These are phyloP conservation scores for Zygosaccharomyces siamensis DNA, from an alignment of 805 yeast species.

Conservation along the genomic window DNA sequence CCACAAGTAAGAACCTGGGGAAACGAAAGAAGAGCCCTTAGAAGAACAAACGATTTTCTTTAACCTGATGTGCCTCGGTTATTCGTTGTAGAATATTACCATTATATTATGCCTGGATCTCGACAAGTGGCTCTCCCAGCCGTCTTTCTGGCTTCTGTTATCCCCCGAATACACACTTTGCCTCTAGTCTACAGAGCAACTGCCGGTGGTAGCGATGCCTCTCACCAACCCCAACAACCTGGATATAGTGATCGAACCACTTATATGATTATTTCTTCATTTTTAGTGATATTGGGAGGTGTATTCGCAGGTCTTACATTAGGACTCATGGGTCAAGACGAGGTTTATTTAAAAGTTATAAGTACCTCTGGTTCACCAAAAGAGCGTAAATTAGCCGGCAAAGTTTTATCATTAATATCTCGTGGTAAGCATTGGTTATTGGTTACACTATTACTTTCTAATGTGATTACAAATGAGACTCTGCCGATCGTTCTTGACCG, in stretches of 20 bases:
- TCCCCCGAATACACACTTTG: slow-evolving; percentile 5
- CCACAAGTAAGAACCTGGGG: background rate
- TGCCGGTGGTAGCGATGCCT: background rate
- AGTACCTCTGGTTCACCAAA: slow-evolving; percentile 73
- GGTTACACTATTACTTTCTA: slow-evolving; percentile 77
- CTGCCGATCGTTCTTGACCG: slow-evolving; percentile 90
- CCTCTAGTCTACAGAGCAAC: slow-evolving; percentile 1
- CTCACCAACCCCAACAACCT: background rate
- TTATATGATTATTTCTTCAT: slow-evolving; percentile 49
- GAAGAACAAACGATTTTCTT: background rate
- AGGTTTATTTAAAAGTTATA: slow-evolving; percentile 85
- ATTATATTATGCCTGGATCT: slow-evolving; percentile 1
- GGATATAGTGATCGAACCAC: slow-evolving; percentile 37
- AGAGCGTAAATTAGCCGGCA: slow-evolving; percentile 65
- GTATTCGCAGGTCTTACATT: slow-evolving; percentile 92
- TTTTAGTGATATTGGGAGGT: slow-evolving; percentile 73
- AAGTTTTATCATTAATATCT: slow-evolving; percentile 66
- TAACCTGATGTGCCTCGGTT: background rate
- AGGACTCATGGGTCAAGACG: slow-evolving; percentile 97
- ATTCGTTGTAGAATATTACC: background rate
- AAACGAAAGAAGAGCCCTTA: background rate
- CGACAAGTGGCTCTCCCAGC: background rate
- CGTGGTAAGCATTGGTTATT: slow-evolving; percentile 95
- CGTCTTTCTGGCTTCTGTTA: background rate
- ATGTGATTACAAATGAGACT: slow-evolving; percentile 91